Percentiles rank a stretch among this genome's conserved stretches.
phyloP scores from a whole-genome alignment of 2,329 filamentous ascomycete species.

The Alternaria ventricosa region DNA sequence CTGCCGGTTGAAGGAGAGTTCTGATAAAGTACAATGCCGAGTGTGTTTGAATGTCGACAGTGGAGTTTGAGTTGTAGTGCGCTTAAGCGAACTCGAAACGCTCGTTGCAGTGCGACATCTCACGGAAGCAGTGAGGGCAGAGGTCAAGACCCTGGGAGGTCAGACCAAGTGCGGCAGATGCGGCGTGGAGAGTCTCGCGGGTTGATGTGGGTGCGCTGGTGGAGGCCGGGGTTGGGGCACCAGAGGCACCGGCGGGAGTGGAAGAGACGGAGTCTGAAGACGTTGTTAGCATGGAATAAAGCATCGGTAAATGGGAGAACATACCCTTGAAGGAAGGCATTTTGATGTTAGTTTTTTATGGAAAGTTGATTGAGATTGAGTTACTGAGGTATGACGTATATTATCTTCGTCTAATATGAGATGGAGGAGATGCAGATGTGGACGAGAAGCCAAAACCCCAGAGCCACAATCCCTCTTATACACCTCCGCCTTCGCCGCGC shows the following conservation, averaged over 20 bases:
- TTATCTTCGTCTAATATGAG: not conserved
- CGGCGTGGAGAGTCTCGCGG: slow-evolving; percentile 31
- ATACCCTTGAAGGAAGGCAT: slow-evolving; percentile 34
- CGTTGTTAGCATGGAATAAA: not conserved
- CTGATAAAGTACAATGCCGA: not conserved
- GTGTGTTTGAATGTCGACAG: not conserved
- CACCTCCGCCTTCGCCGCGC: slow-evolving; percentile 9
- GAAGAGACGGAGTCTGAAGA: slow-evolving; percentile 31
- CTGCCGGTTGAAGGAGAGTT: no score
- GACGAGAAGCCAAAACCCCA: not conserved
- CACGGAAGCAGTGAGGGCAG: slow-evolving; percentile 37
- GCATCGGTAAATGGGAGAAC: not conserved
- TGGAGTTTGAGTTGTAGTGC: not conserved
- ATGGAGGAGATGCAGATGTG: not conserved
- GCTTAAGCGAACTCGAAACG: slow-evolving; percentile 32
- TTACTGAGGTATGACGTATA: not conserved
- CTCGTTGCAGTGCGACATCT: slow-evolving; percentile 35
- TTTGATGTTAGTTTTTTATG: no score
- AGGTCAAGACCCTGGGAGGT: slow-evolving; percentile 32
- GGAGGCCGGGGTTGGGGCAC: slow-evolving; percentile 27
- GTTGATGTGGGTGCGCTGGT: slow-evolving; percentile 20
- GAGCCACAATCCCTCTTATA: slow-evolving; percentile 17
- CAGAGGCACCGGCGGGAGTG: slow-evolving; percentile 30
- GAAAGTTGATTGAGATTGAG: not conserved
- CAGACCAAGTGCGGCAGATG: slow-evolving; percentile 23